Conservation (phyloP, 306 rosid genomes). For the Senna siamea region DNA sequence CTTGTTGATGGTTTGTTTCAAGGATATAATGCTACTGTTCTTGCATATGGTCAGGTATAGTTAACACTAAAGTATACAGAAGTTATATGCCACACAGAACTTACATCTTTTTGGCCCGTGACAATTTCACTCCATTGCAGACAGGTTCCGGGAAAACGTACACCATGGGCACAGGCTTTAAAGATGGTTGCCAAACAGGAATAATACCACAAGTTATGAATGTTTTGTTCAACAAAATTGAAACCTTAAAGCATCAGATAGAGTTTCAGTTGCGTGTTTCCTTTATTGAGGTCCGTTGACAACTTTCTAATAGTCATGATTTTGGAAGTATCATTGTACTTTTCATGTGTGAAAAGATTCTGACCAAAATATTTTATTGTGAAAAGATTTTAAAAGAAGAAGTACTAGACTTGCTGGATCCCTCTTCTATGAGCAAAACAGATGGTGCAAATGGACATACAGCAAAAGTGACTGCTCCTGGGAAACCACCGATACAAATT, state of each 20-base stretch:
- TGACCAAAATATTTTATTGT: conserved; percentile 47
- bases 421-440: conserved; percentile 66
- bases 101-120: conserved; percentile 38
- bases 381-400: conserved; percentile 91
- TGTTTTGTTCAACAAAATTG: conserved; percentile 78
- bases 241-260: conserved; percentile 72
- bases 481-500: too few species aligned
- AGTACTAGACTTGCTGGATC: conserved; percentile 90
- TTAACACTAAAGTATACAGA: conserved; percentile 33
- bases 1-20: conserved; percentile 93
- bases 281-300: conserved; percentile 82
- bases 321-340: conserved; percentile 31
- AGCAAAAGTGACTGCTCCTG: too few species aligned
- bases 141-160: too few species aligned
- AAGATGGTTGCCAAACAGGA: conserved; percentile 78
- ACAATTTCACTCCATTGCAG: conserved; percentile 62
- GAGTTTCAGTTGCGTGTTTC: conserved; percentile 96
- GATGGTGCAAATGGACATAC: too few species aligned
- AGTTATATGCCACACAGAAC: conserved; percentile 31
- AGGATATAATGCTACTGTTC: conserved; percentile 98
- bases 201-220: conserved; percentile 93
- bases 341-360: conserved; percentile 34
- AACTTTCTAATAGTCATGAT: conserved; percentile 16
- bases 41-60: conserved; percentile 95
- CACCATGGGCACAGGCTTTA: conserved; percentile 98